Base-by-base conservation (phyloP, 2,329 filamentous ascomycete genomes). In the Magnaporthiopsis poae region DNA sequence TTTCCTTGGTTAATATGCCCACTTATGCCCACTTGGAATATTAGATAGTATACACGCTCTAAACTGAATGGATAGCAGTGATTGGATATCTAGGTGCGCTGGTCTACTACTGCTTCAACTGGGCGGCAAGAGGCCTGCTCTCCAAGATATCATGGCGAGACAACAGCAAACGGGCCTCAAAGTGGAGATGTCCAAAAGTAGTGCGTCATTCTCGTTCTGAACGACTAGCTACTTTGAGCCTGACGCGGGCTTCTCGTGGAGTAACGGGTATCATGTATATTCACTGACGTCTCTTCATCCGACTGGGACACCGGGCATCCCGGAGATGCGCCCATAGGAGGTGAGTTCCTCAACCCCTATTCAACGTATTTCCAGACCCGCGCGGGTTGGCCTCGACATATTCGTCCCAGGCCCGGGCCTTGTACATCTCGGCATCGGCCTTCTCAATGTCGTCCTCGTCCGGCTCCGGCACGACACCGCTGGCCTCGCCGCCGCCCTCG, bases 381-480 rank as follows among this genome's bases (percentile, higher is more conserved):
- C 89, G 91, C 1, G 92, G 90, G 75, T 99, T 97, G 2, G 89
- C 87, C 76, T 99, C 95, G 33, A 85, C 89, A 75, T 89, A 99
- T 74, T 99, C 94, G 77, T 99, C 95, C 95, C 95, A 99, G 68
- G 89, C 88, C 68, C 95, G 83, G 36, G 93, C 93, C 80, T 98
- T 99, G 84, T 95, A 89, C 5, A 90, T 98, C 78, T 94, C 95
- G 66, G 85, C 86, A 75, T 99, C 95, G 7, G 88, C 91, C 73
- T 89, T 91, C n/a, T 93, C 90, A 68, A 90, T 79, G 74, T 98
- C 86, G 75, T 99, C 95, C 79, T 98, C 95, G 74, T 99, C 90
- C 7, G 90, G 85, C 75, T 92, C 88, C 1, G 88, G 85, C 69
- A 83, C 82, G 33, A 86, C 79, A 21, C 84, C 86, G 71, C 88